Evolutionary conservation across 768 basidiomycete genomes (phyloP).

Genomic region (Postia placenta): DNA sequence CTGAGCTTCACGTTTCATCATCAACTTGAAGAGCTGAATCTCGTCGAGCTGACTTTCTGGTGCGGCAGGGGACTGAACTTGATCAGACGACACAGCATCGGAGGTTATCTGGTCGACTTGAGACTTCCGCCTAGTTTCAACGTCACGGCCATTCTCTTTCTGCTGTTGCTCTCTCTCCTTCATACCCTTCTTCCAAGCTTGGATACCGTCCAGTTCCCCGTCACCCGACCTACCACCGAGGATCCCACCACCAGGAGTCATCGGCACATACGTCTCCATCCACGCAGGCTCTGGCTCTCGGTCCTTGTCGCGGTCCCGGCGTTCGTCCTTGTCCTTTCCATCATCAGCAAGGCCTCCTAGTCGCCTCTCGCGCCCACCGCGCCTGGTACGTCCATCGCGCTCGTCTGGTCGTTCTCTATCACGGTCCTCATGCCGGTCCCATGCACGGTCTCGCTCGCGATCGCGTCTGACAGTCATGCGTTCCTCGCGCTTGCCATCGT

Average conservation of each 20-base stretch:
- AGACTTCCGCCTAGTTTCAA: conserved; percentile 11
- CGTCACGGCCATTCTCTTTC: conserved; percentile 25
- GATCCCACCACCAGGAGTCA: conserved; percentile 48
- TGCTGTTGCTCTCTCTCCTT: conserved; percentile 68
- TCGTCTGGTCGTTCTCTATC: conserved; percentile 50
- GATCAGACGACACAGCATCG: conserved; percentile 1
- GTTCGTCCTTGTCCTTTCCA: conserved; percentile 38
- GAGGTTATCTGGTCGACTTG: conserved; percentile 9
- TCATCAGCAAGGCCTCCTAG: conserved; percentile 51
- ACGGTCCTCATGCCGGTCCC: conserved; percentile 36
- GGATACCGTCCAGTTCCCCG: conserved; percentile 77
- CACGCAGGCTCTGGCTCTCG: conserved; percentile 85
- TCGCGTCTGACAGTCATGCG: conserved; percentile 58
- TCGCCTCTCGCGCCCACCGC: conserved; percentile 55
- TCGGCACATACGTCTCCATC: conserved; percentile 86
- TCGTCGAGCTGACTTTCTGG: conserved; percentile 55
- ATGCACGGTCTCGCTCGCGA: conserved; percentile 31
- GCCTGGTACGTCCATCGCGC: conserved; percentile 59
- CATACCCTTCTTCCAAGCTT: conserved; percentile 82
- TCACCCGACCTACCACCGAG: conserved; percentile 53
- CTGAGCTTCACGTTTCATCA: conserved; percentile 76
- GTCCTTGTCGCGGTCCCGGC: conserved; percentile 49
- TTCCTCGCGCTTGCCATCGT: conserved; percentile 79
- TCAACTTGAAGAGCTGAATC: conserved; percentile 75
- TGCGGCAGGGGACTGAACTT: not conserved